Percentiles rank a stretch among this genome's conserved stretches.
phyloP scores from a whole-genome alignment of 2,329 filamentous ascomycete genomes.

The Fusarium buharicum region DNA sequence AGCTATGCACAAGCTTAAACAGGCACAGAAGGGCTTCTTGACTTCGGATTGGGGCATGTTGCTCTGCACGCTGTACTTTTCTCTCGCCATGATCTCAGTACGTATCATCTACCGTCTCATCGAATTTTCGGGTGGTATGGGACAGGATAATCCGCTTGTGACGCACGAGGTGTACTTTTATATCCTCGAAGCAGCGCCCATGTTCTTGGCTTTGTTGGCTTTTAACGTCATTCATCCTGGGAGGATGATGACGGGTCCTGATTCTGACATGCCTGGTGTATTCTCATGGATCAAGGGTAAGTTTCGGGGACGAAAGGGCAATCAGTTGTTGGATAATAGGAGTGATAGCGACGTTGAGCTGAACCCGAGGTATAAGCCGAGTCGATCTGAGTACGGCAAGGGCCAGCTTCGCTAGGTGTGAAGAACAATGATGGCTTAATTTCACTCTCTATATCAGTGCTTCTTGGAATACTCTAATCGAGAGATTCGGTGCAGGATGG shows the following conservation, averaged over 20 bases:
- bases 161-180: slow-evolving; percentile 59
- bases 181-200: slow-evolving; percentile 56
- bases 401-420: background rate
- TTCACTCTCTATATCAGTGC: too few species aligned
- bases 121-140: slow-evolving; percentile 59
- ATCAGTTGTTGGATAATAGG: slow-evolving; percentile 23
- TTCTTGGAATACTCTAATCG: too few species aligned
- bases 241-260: slow-evolving; percentile 34
- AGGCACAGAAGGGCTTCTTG: background rate
- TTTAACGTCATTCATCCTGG: slow-evolving; percentile 58
- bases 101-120: slow-evolving; percentile 66
- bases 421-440: too few species aligned
- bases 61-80: slow-evolving; percentile 49
- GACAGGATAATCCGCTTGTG: slow-evolving; percentile 28
- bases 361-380: slow-evolving; percentile 7
- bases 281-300: slow-evolving; percentile 18
- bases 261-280: slow-evolving; percentile 36
- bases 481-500: too few species aligned
- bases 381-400: background rate
- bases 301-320: slow-evolving; percentile 2
- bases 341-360: slow-evolving; percentile 36
- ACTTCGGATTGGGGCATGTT: slow-evolving; percentile 28
- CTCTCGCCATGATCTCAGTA: slow-evolving; percentile 51
- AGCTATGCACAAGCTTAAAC: slow-evolving; percentile 6
- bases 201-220: slow-evolving; percentile 55